These are phyloP conservation scores for Petrea volubilis DNA, from an alignment of 257 asterid genomes.

Conservation along the genomic window DNA sequence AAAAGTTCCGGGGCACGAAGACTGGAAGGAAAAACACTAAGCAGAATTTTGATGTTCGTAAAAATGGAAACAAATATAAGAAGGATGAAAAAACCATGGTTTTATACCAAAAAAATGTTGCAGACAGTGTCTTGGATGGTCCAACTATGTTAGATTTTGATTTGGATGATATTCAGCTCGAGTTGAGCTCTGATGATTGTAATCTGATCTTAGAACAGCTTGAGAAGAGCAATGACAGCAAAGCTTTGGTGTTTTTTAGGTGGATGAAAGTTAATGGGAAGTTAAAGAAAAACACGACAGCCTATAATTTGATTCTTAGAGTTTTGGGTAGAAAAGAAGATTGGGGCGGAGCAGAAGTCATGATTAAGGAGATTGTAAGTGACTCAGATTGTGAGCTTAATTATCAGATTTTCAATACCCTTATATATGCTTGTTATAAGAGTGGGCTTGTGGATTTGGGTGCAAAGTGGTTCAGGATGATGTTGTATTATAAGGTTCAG, in stretches of 20 bases:
- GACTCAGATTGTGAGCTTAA: conserved; percentile 53
- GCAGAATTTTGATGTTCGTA: conserved; percentile 21
- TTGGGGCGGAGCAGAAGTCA: conserved; percentile 63
- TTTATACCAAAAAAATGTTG: conserved; percentile 17
- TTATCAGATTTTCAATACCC: conserved; percentile 65
- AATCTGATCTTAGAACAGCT: conserved; percentile 63
- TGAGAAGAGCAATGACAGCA: conserved; percentile 44
- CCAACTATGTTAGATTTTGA: conserved; percentile 25
- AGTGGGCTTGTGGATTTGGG: conserved; percentile 64
- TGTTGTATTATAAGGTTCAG: conserved; percentile 63
- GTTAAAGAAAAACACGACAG: conserved; percentile 61
- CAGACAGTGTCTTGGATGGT: conserved; percentile 28
- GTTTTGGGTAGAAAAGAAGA: conserved; percentile 71
- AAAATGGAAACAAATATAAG: conserved; percentile 23
- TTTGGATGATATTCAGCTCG: conserved; percentile 26
- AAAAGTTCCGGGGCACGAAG: conserved; percentile 39
- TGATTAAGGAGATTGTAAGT: conserved; percentile 60
- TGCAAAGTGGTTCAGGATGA: conserved; percentile 65
- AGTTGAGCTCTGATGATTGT: conserved; percentile 51
- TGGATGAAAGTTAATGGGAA: conserved; percentile 84
- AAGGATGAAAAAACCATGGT: conserved; percentile 25
- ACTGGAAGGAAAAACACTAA: conserved; percentile 26
- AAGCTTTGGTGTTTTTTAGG: conserved; percentile 60
- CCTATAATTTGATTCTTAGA: conserved; percentile 67
- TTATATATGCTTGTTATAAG: conserved; percentile 69